Evolutionary conservation across 352 stramenopile species (phyloP).

Genomic region (Thraustotheca clavata): DNA sequence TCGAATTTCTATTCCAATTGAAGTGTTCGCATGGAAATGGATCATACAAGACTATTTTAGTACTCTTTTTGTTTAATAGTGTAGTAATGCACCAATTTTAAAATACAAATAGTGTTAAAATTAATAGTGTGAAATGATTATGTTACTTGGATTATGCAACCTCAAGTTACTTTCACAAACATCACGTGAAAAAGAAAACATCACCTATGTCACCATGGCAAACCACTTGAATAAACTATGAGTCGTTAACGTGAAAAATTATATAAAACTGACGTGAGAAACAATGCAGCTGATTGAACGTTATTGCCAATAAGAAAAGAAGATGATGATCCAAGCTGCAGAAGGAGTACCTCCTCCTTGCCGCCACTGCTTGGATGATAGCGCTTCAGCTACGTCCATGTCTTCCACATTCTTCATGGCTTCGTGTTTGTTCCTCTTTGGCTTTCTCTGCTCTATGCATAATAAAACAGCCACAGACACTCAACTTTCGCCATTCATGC

Average conservation of each 20-base stretch:
- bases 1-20: neutral
- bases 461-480: neutral
- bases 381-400: neutral
- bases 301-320: neutral
- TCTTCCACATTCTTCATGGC: slow-evolving; percentile 14
- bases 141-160: neutral
- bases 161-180: neutral
- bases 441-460: slow-evolving; percentile 18
- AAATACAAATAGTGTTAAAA: neutral
- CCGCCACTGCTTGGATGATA: neutral
- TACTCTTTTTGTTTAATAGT: neutral
- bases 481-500: slow-evolving; percentile 2
- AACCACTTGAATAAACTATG: too few relatives aligned
- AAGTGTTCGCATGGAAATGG: slow-evolving; percentile 19
- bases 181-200: neutral
- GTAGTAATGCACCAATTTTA: neutral
- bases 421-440: slow-evolving; percentile 21
- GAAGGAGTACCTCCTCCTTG: neutral
- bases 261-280: too few relatives aligned
- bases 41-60: neutral
- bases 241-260: too few relatives aligned
- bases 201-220: too few relatives aligned
- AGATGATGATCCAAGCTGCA: neutral
- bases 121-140: neutral
- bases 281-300: too few relatives aligned